Evolutionary conservation across 192 early-diverging fungal genomes (phyloP).

Genomic region (Phycomyces blakesleeanus): DNA sequence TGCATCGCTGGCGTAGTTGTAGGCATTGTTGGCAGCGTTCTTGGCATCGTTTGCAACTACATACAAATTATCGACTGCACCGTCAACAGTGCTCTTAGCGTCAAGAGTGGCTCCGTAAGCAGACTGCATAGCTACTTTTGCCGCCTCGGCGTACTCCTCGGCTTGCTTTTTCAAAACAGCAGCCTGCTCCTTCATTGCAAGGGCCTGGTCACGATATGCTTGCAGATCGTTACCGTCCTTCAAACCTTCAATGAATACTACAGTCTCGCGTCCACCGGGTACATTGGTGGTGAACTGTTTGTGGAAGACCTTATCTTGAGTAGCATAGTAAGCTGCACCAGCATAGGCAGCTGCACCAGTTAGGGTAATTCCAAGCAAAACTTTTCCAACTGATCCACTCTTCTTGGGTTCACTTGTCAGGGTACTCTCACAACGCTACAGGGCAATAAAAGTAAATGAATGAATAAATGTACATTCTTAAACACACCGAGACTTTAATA

Average conservation of each 20-base stretch:
- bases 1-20: slow-evolving; percentile 34
- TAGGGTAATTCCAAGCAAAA: slow-evolving; percentile 18
- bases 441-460: not conserved
- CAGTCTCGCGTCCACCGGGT: slow-evolving; percentile 50
- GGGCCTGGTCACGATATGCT: slow-evolving; percentile 18
- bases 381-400: slow-evolving; percentile 13
- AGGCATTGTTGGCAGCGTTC: slow-evolving; percentile 21
- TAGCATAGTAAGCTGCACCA: slow-evolving; percentile 52
- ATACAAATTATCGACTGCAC: too few species aligned
- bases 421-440: slow-evolving; percentile 27
- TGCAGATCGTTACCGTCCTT: slow-evolving; percentile 42
- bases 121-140: slow-evolving; percentile 14
- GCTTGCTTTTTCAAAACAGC: slow-evolving; percentile 4
- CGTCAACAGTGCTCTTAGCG: too few species aligned
- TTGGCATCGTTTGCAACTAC: not conserved
- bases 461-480: not conserved
- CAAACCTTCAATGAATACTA: slow-evolving; percentile 49
- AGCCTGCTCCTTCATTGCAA: slow-evolving; percentile 31
- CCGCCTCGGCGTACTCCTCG: slow-evolving; percentile 21
- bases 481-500: not conserved
- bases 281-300: slow-evolving; percentile 53
- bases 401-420: slow-evolving; percentile 1
- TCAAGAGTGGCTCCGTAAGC: not conserved
- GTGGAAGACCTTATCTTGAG: slow-evolving; percentile 52
- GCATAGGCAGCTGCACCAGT: slow-evolving; percentile 38